Conservation (phyloP, 2,329 filamentous ascomycete genomes). For the Rosellinia necatrix region DNA sequence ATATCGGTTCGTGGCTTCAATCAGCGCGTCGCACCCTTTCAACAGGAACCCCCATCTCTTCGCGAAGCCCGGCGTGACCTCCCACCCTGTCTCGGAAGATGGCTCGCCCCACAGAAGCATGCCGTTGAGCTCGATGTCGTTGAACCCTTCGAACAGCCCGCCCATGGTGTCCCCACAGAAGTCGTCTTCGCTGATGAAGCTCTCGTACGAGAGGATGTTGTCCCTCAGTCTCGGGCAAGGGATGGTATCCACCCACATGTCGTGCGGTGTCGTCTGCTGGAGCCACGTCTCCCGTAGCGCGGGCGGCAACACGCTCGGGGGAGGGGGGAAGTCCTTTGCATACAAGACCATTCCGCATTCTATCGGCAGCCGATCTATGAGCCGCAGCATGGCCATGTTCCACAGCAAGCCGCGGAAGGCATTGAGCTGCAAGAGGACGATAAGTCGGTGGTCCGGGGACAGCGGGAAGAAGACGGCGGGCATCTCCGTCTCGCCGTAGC, state of each 20-base stretch:
- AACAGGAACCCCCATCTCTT: conserved; percentile 44
- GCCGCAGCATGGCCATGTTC: conserved; percentile 32
- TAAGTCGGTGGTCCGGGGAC: conserved; percentile 32
- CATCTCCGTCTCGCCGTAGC: conserved; percentile 1
- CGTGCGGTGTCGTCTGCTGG: conserved; percentile 34
- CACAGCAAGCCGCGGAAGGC: conserved; percentile 32
- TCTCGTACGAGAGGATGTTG: conserved; percentile 34
- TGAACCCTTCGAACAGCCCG: conserved; percentile 38
- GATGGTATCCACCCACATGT: conserved; percentile 38
- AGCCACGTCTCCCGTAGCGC: conserved; percentile 35
- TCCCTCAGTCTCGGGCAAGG: conserved; percentile 39
- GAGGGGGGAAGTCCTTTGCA: conserved; percentile 26
- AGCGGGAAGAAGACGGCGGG: conserved; percentile 32
- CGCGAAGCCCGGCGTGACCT: conserved; percentile 44
- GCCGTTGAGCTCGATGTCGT: conserved; percentile 36
- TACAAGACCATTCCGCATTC: conserved; percentile 33
- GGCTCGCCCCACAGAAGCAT: conserved; percentile 46
- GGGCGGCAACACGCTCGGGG: conserved; percentile 28
- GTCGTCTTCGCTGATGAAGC: conserved; percentile 35
- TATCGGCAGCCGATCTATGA: conserved; percentile 31
- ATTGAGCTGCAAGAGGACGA: conserved; percentile 35
- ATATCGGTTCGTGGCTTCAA: conserved; percentile 44
- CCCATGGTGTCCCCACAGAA: conserved; percentile 39
- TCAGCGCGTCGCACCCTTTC: conserved; percentile 39
- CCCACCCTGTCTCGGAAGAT: conserved; percentile 45